Evolutionary conservation across 2,329 filamentous ascomycete species (phyloP), one percentile per base, ranked within the genome.

Genomic region (Diplocarpon mali): DNA sequence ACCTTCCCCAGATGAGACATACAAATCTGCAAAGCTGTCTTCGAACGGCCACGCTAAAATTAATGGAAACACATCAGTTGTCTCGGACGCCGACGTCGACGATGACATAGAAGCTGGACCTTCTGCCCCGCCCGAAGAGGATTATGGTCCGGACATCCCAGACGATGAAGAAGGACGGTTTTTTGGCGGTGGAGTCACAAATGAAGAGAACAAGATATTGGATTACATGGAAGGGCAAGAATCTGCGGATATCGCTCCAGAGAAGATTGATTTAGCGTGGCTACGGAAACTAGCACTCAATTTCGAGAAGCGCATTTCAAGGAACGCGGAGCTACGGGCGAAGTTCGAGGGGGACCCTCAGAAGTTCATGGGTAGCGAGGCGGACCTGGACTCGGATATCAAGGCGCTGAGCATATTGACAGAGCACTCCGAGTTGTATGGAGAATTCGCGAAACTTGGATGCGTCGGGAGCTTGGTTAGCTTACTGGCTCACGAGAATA

Each of bases 101-200:
- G 56, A 60, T 13, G 64, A 72, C 52, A 59, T 63, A 35, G 69
- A 72, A 56, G 69, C 69, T 30, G 69, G 67, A 1, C 69, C 71
- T 2, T 70, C 76, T 35, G 65, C 74, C 30, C 73, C 76, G 12
- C 69, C 70, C 50, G 69, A 75, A 20, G 72, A 71, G 42, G 76
- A 75, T 38, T 73, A 74, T 40, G 67, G 63, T 28, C 73, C 75
- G 10, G 69, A 71, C 35, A 65, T 58, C 24, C 69, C 63, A 8
- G 85, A 90, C 54, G 89, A 95, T 56, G 87, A 95, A 42, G 92
- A 94, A 52, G 92, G 90, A 1, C 81, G 92, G 10, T 98, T 98
- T 69, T 98, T 95, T 57, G 92, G 90, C 35, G 85, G 88, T 43
- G 92, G 92, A 29, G 83, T 98, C 56, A 86, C 83, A 20, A 74